These are phyloP conservation scores for Hypericum androsaemum DNA, from an alignment of 345 rosid species.

Conservation along the genomic window DNA sequence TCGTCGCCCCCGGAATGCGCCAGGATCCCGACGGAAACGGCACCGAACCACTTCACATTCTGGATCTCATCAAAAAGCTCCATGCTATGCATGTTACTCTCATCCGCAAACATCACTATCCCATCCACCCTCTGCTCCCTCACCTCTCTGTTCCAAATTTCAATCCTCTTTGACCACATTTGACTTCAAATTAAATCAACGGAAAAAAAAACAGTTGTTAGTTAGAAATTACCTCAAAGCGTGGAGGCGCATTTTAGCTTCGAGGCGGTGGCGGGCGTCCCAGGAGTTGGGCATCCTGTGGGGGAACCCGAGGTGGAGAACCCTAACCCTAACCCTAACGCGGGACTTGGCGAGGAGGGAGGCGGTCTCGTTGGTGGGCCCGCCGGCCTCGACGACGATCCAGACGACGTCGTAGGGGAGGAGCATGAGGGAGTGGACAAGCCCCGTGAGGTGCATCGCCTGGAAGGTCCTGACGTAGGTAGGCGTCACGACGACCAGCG, in stretches of 20 bases:
- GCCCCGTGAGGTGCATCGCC: slow-evolving; percentile 79
- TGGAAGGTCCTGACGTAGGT: slow-evolving; percentile 94
- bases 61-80: slow-evolving; percentile 92
- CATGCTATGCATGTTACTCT: slow-evolving; percentile 96
- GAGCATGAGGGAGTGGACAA: slow-evolving; percentile 88
- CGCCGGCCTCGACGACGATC: slow-evolving; percentile 97
- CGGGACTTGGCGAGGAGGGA: slow-evolving; percentile 56
- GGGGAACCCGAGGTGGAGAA: slow-evolving; percentile 51
- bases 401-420: slow-evolving; percentile 80
- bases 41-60: slow-evolving; percentile 83
- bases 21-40: slow-evolving; percentile 77
- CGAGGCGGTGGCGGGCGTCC: slow-evolving; percentile 60
- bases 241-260: slow-evolving; percentile 73
- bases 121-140: slow-evolving; percentile 91
- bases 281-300: slow-evolving; percentile 70
- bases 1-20: slow-evolving; percentile 50
- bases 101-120: slow-evolving; percentile 85
- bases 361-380: slow-evolving; percentile 66
- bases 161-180: neutral
- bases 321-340: slow-evolving; percentile 39
- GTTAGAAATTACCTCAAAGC: slow-evolving; percentile 85
- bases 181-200: slow-evolving; percentile 7
- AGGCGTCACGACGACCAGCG: slow-evolving; percentile 69
- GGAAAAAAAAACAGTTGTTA: neutral
- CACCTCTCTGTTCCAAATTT: slow-evolving; percentile 43